These are phyloP conservation scores for Dendrobium huoshanense DNA, from an alignment of 106 monocot genomes.

Conservation along the genomic window DNA sequence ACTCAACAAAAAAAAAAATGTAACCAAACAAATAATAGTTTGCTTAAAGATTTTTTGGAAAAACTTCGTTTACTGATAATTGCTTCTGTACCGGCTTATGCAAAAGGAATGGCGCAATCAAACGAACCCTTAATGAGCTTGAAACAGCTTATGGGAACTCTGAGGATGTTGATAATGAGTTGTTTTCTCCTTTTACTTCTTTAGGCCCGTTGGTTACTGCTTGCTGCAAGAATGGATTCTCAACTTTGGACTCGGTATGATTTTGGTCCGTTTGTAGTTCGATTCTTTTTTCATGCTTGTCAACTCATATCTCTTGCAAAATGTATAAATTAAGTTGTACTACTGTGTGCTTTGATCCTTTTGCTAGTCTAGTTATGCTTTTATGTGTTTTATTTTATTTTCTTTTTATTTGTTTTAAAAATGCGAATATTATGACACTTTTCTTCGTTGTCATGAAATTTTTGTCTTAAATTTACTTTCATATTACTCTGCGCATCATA, in stretches of 20 bases:
- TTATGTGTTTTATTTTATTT: neutral
- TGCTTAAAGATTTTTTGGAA: too few relatives aligned
- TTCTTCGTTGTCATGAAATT: neutral
- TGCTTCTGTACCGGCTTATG: too few relatives aligned
- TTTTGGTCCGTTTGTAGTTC: neutral
- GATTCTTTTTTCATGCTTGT: neutral
- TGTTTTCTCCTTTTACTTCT: slow-evolving; percentile 93
- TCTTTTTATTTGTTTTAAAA: neutral
- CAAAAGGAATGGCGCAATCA: too few relatives aligned
- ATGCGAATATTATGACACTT: neutral
- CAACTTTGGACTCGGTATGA: slow-evolving; percentile 81
- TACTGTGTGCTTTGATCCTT: neutral
- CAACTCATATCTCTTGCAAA: neutral
- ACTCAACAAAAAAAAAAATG: too few relatives aligned
- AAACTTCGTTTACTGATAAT: too few relatives aligned
- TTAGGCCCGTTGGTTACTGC: slow-evolving; percentile 79
- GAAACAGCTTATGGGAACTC: slow-evolving; percentile 62
- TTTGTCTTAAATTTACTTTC: neutral
- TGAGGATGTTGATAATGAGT: slow-evolving; percentile 43
- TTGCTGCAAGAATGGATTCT: slow-evolving; percentile 82
- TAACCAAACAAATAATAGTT: too few relatives aligned
- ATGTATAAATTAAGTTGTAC: neutral
- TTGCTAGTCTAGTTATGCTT: neutral
- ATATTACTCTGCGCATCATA: neutral
- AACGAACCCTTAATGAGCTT: slow-evolving; percentile 37